phyloP scores from a whole-genome alignment of 2,329 filamentous ascomycete species.

The Sphaerostilbella broomeana region DNA sequence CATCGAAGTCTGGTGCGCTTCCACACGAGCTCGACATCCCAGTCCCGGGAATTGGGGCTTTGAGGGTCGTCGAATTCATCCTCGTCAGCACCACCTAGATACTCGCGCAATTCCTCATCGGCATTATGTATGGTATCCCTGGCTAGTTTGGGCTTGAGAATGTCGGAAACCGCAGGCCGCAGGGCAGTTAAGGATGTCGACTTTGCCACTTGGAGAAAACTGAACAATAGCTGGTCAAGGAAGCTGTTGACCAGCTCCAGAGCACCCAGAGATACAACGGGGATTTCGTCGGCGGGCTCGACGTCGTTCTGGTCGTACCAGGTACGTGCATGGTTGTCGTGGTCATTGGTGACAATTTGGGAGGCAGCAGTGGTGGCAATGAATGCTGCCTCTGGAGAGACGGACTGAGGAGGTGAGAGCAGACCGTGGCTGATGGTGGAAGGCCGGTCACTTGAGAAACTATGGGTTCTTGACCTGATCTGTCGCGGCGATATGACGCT shows the following conservation, averaged over 20 bases:
- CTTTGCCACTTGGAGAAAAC: slow-evolving; percentile 72
- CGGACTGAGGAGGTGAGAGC: slow-evolving; percentile 58
- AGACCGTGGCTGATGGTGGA: slow-evolving; percentile 54
- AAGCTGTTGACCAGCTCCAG: slow-evolving; percentile 82
- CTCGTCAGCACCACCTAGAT: slow-evolving; percentile 71
- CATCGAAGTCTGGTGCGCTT: slow-evolving; percentile 86
- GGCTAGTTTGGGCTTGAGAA: slow-evolving; percentile 83
- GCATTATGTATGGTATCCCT: slow-evolving; percentile 76
- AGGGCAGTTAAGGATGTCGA: slow-evolving; percentile 71
- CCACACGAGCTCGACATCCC: slow-evolving; percentile 91
- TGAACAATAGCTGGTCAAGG: slow-evolving; percentile 87
- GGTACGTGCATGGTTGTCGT: slow-evolving; percentile 65
- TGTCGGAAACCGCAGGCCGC: slow-evolving; percentile 75
- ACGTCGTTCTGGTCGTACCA: slow-evolving; percentile 64
- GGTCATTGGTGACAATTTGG: slow-evolving; percentile 84
- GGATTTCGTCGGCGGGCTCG: slow-evolving; percentile 59
- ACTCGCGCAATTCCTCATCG: slow-evolving; percentile 81
- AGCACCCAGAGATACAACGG: slow-evolving; percentile 65
- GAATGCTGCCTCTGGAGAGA: slow-evolving; percentile 76
- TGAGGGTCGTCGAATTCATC: slow-evolving; percentile 59
- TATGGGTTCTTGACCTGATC: slow-evolving; percentile 48
- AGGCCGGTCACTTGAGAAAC: slow-evolving; percentile 65
- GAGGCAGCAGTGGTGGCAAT: slow-evolving; percentile 83
- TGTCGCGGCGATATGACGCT: slow-evolving; percentile 28
- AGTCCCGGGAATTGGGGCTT: slow-evolving; percentile 49